Percentiles rank a stretch among this genome's conserved stretches.
Conservation (phyloP, 805 yeast species). For the Candida ponderosae region DNA sequence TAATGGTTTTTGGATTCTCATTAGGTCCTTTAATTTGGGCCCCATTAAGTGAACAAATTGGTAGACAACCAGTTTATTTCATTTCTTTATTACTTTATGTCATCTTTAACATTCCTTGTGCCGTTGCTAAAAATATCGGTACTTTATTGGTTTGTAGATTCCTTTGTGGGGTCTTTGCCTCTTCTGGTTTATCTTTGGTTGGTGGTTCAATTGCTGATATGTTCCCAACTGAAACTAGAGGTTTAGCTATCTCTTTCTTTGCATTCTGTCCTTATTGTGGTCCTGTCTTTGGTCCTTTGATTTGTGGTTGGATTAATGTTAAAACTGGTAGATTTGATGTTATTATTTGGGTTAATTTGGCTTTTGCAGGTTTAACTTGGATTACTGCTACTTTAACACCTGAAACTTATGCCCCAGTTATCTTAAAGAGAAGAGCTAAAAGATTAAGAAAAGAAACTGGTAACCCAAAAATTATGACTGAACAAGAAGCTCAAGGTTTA, state of each 20-base stretch:
- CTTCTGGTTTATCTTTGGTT: slow-evolving; percentile 77
- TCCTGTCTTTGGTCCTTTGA: slow-evolving; percentile 84
- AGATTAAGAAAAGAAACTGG: slow-evolving; percentile 73
- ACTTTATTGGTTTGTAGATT: slow-evolving; percentile 77
- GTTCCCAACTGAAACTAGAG: slow-evolving; percentile 75
- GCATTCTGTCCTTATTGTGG: slow-evolving; percentile 93
- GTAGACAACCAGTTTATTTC: slow-evolving; percentile 78
- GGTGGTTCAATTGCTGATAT: slow-evolving; percentile 91
- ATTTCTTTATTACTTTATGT: slow-evolving; percentile 67
- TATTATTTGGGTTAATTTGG: slow-evolving; percentile 88
- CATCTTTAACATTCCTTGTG: slow-evolving; percentile 82
- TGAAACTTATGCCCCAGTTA: slow-evolving; percentile 87
- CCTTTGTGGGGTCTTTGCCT: slow-evolving; percentile 78
- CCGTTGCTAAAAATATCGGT: slow-evolving; percentile 75
- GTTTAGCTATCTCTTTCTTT: slow-evolving; percentile 84
- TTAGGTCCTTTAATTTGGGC: slow-evolving; percentile 89
- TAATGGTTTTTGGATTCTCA: slow-evolving; percentile 85
- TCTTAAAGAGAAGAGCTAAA: slow-evolving; percentile 58
- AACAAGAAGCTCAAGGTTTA: slow-evolving; percentile 80
- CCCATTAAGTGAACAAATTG: slow-evolving; percentile 78
- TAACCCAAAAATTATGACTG: slow-evolving; percentile 79
- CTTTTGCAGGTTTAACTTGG: slow-evolving; percentile 84
- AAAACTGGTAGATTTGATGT: slow-evolving; percentile 62
- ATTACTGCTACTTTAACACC: slow-evolving; percentile 58
- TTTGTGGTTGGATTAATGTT: slow-evolving; percentile 77